A percentile compares a stretch with the other conserved stretches of the same genome.
These are phyloP conservation scores for Lipomyces sp. DNA, from an alignment of 805 yeast genomes.

Conservation along the genomic window DNA sequence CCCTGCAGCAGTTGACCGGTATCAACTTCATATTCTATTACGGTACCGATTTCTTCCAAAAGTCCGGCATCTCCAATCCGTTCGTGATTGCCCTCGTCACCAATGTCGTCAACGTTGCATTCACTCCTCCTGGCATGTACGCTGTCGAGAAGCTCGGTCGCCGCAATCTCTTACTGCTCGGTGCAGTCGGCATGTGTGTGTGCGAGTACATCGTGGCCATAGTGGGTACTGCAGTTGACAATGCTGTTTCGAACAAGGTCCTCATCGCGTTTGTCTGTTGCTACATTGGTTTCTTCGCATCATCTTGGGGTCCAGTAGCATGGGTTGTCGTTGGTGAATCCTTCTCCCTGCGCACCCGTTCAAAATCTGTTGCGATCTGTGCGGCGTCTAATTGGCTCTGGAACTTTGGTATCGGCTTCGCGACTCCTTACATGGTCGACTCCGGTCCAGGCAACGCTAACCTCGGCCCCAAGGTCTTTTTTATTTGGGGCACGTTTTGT, in stretches of 20 bases:
- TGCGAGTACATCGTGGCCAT: conserved; percentile 71
- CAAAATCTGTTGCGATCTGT: conserved; percentile 70
- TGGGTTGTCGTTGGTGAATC: conserved; percentile 70
- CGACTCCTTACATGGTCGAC: conserved; percentile 74
- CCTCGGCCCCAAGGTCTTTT: conserved; percentile 67
- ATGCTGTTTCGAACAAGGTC: conserved; percentile 47
- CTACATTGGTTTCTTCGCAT: conserved; percentile 76
- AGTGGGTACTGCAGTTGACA: conserved; percentile 58
- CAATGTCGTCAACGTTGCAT: conserved; percentile 79
- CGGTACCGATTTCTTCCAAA: conserved; percentile 79
- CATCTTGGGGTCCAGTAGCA: conserved; percentile 82
- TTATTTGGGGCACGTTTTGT: conserved; percentile 76
- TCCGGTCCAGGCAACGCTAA: conserved; percentile 59
- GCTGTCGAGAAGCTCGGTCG: conserved; percentile 83
- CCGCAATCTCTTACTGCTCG: conserved; percentile 66
- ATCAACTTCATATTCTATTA: conserved; percentile 88
- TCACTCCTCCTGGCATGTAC: conserved; percentile 81
- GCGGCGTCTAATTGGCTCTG: conserved; percentile 82
- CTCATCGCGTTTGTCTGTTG: conserved; percentile 59
- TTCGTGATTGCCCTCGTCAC: conserved; percentile 78
- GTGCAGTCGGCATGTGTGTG: conserved; percentile 78
- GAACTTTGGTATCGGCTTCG: conserved; percentile 73
- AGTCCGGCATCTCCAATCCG: conserved; percentile 65
- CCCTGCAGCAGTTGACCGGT: conserved; percentile 89
- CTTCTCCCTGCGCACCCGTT: conserved; percentile 75